Evolutionary conservation across 345 rosid species (phyloP).

Genomic region (Citrus sp.): DNA sequence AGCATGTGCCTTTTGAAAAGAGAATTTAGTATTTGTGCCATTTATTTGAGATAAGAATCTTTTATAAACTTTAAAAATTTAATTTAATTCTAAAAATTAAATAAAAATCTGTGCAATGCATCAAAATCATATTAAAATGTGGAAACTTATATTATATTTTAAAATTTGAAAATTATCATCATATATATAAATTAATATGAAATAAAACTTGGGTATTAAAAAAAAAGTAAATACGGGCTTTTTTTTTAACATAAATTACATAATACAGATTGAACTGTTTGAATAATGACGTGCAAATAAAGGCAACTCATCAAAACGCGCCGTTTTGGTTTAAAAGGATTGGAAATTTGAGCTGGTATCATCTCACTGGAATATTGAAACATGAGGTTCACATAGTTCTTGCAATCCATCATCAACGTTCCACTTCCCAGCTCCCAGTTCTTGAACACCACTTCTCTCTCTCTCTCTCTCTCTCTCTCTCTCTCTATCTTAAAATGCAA

Average conservation of each 20-base stretch:
- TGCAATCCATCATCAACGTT: background rate
- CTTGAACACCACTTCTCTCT: background rate
- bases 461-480: constrained; percentile 1
- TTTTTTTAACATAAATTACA: no score
- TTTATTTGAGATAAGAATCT: background rate
- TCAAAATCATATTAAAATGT: background rate
- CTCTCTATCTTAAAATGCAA: constrained; percentile 42
- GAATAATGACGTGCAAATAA: background rate
- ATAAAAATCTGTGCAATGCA: background rate
- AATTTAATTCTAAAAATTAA: background rate
- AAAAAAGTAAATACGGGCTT: no score
- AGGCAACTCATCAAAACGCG: background rate
- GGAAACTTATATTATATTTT: no score
- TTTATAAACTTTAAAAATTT: no score
- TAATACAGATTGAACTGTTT: no score
- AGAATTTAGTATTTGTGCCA: background rate
- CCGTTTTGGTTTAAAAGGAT: background rate
- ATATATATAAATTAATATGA: no score
- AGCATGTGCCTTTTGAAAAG: background rate
- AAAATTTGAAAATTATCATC: no score
- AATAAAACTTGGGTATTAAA: no score
- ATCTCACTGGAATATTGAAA: constrained; percentile 18
- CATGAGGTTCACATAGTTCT: constrained; percentile 29
- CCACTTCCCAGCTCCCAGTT: no score
- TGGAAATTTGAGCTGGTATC: background rate